Base-by-base conservation (phyloP, 140 eudicot species). In the Flaveria floridana region DNA sequence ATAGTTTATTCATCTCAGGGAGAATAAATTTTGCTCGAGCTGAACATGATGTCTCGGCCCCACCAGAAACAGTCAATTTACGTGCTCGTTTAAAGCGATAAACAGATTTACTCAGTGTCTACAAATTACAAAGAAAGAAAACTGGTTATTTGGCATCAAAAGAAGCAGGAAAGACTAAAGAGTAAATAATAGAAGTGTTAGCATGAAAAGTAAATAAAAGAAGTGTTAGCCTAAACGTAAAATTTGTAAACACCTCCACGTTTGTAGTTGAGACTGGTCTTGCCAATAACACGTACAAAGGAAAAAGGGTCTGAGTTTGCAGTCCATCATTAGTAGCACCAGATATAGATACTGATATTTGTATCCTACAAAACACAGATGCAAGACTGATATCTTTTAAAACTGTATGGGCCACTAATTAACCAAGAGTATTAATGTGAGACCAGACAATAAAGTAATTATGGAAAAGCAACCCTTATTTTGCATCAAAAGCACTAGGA, bases 221-320 rank as follows among this genome's bases (percentile, higher is more conserved):
- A 57, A 73, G 23, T 21, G 20, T 65, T 71, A 15, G n/a, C 26
- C 56, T 56, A 51, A 78, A 57, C 30, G 64, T 42, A 63, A 67
- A 25, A 76, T 7, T 34, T 59, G 61, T 68, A 67, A 80, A 53
- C 78, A 91, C 97, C 99, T 91, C 95, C 39, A 76, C 65, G 72
- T 65, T 79, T 62, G 88, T 73, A 75, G 82, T 64, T 70, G 92
- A 81, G 70, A 89, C 82, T 63, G 86, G 89, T 76, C 91, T 87
- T 63, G 97, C 99, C 83, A 95, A 77, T 76, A 95, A 62, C 73
- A 91, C 83, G 67, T 91, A 85, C 84, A 89, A 63, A 72, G 99
- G 99, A 79, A 87, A 89, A 26, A 91, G 81, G 78, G 77, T 85
- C 71, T 77, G 95, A 67, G 82, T 61, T 82, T 76, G 89, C 34